phyloP scores from a whole-genome alignment of 2,329 filamentous ascomycete genomes.

The Sporothrix pseudoabietina region DNA sequence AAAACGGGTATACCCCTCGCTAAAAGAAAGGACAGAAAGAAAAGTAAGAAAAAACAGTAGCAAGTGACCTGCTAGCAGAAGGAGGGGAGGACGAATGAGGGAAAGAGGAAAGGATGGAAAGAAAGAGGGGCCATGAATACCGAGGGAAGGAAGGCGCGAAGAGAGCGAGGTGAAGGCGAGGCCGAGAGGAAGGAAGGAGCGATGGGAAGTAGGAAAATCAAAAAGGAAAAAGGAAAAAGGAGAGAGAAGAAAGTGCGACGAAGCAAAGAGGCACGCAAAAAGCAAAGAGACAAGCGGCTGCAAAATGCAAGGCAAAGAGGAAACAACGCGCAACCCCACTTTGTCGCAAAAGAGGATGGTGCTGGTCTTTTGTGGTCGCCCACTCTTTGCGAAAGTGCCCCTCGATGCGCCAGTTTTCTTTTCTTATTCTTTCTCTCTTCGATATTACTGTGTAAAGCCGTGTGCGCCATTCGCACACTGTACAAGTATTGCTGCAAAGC shows the following conservation, averaged over 20 bases:
- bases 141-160: conserved; percentile 18
- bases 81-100: neutral
- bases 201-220: neutral
- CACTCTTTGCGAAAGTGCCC: neutral
- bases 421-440: neutral
- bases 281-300: conserved; percentile 13
- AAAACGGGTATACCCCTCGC: conserved; percentile 8
- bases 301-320: conserved; percentile 7
- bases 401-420: conserved; percentile 3
- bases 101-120: neutral
- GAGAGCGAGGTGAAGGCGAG: conserved; percentile 11
- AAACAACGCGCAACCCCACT: conserved; percentile 19
- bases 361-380: neutral
- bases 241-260: neutral
- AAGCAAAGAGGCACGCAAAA: neutral
- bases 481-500: neutral
- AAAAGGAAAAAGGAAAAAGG: neutral
- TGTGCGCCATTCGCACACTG: conserved; percentile 1
- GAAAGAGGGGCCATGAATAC: neutral
- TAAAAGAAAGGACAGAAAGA: neutral
- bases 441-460: neutral
- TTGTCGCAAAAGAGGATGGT: conserved; percentile 2
- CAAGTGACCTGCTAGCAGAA: conserved; percentile 3
- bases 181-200: neutral
- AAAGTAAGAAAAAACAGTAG: neutral